phyloP scores from a whole-genome alignment of 2,329 filamentous ascomycete species.

The Diaporthe sp. region DNA sequence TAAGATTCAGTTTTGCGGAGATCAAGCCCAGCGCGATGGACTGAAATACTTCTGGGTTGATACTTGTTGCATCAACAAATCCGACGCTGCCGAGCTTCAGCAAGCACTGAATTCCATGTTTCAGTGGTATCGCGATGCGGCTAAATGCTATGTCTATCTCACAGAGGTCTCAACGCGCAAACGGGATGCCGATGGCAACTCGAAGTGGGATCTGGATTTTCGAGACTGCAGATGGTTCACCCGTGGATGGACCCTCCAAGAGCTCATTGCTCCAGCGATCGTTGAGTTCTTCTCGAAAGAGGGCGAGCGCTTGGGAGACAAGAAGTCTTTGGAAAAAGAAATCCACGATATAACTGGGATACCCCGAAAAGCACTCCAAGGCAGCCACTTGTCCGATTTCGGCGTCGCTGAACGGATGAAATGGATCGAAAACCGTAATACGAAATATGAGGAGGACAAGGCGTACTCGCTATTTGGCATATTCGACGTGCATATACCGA shows the following conservation, averaged over 20 bases:
- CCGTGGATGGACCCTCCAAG: too few species aligned
- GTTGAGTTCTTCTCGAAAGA: background rate
- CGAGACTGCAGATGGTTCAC: background rate
- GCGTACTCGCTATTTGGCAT: background rate
- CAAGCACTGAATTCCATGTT: slow-evolving; percentile 7
- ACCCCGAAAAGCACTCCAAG: background rate
- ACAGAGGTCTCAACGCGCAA: background rate
- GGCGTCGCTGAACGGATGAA: background rate
- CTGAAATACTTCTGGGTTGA: background rate
- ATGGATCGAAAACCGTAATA: background rate
- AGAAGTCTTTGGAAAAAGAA: background rate
- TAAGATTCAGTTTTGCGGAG: background rate
- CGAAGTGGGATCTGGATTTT: background rate
- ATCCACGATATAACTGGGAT: background rate
- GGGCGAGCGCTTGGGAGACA: background rate
- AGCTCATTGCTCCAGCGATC: background rate
- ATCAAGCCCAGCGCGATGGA: background rate
- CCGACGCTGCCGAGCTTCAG: background rate
- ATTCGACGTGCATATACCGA: background rate
- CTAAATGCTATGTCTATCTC: background rate
- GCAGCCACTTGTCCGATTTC: background rate
- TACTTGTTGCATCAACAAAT: slow-evolving; percentile 10
- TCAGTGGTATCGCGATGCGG: background rate
- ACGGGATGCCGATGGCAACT: too few species aligned
- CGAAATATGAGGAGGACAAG: background rate